phyloP scores from a whole-genome alignment of 306 rosid genomes.

The Cucurbita ficifolia region DNA sequence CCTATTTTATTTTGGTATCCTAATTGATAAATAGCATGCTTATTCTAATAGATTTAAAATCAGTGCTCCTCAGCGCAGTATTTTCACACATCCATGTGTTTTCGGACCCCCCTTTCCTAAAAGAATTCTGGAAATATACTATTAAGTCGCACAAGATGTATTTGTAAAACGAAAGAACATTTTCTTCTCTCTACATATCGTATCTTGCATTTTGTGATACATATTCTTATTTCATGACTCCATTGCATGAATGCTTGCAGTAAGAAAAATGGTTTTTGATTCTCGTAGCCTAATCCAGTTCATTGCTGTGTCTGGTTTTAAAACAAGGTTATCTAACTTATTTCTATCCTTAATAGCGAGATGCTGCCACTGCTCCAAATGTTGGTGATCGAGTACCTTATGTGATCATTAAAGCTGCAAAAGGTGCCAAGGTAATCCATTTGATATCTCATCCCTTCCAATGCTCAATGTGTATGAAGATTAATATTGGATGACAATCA shows the following conservation, averaged over 20 bases:
- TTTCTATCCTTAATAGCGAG: constrained; percentile 39
- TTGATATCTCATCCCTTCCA: background rate
- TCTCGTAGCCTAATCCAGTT: background rate
- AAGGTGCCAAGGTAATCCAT: constrained; percentile 79
- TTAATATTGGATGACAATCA: constrained; percentile 22
- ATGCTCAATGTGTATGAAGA: background rate
- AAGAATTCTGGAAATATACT: background rate
- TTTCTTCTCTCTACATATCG: background rate
- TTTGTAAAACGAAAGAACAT: background rate
- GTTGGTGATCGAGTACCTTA: constrained; percentile 98
- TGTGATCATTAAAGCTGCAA: constrained; percentile 83
- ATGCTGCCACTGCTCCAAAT: constrained; percentile 98
- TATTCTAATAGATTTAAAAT: background rate
- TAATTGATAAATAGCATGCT: background rate
- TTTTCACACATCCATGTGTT: background rate
- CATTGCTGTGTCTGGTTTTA: background rate
- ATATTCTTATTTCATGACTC: background rate
- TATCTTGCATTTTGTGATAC: background rate
- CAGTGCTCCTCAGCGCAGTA: background rate
- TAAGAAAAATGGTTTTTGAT: background rate
- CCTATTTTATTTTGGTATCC: background rate
- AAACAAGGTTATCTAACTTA: background rate
- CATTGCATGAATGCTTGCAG: background rate
- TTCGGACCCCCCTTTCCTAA: background rate
- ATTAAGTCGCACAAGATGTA: background rate